Evolutionary conservation across 345 rosid species (phyloP), one percentile per base, ranked within the genome.

Genomic region (Erysimum cheiranthoides): DNA sequence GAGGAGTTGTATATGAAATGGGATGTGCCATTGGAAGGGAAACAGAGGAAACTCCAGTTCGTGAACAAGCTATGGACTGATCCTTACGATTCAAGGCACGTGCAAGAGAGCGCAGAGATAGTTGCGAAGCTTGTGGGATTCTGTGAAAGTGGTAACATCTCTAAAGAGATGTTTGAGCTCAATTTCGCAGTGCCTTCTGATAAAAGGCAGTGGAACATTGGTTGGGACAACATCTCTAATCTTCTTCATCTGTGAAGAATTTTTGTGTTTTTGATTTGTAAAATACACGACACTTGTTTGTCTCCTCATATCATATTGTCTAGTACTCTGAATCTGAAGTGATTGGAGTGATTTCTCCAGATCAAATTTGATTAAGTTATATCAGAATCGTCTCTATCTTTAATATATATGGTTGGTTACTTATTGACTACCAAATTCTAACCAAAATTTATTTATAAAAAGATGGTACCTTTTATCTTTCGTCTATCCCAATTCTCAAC

Each of bases 131-230:
- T 96, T 30, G 98, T 96, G 27, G 98, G 99, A 53, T 88, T 93
- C 80, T 82, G 90, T 18, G 97, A 86, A 80, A 85, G 91, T 17
- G 98, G 95, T 6, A 89, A 89, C 79, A 82, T 96, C 74, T 86
- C 99, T 8, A 96, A 93, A 81, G 98, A 93, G 86, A 96, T 96
- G 99, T 96, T 96, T 75, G 98, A 96, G 81, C 99, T 96, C 76
- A 96, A 96, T 70, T 91, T 96, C 65, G 95, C 92, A 0, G 77
- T 89, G 40, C 98, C 99, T 47, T 61, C 90, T 1, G 99, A 91
- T 49, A 96, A 81, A 81, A 91, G 97, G 73, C 85, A 93, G 1
- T 93, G 99, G 99, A 82, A 85, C 43, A 87, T 84, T 82, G 97
- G 93, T 35, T 96, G 99, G 99, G 89, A 96, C 82, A 93, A 74